Percentiles rank a stretch among this genome's conserved stretches.
Conservation (phyloP, 345 rosid genomes). For the Citrus australasica region DNA sequence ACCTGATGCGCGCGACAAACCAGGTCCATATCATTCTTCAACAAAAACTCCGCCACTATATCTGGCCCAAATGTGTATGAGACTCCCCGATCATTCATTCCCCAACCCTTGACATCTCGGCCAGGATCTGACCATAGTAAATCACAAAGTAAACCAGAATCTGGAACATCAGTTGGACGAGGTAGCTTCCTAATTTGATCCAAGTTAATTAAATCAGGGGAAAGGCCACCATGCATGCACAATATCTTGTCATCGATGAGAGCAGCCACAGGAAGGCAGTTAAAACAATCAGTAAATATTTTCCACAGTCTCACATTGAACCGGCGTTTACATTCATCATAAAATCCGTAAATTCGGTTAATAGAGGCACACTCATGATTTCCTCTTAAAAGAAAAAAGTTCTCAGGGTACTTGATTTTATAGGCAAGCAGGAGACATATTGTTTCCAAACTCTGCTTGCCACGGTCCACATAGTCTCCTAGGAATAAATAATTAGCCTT, state of each 20-base stretch:
- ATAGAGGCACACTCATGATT: constrained; percentile 90
- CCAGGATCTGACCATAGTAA: constrained; percentile 94
- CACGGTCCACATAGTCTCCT: constrained; percentile 96
- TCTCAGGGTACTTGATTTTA: constrained; percentile 86
- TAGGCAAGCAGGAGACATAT: constrained; percentile 90
- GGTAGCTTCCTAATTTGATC: constrained; percentile 68
- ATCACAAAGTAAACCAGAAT: constrained; percentile 87
- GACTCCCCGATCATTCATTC: constrained; percentile 89
- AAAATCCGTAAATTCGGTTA: constrained; percentile 87
- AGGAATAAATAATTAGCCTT: constrained; percentile 77
- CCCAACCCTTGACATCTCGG: constrained; percentile 82
- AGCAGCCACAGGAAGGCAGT: constrained; percentile 92
- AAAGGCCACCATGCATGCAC: constrained; percentile 96
- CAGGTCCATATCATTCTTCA: constrained; percentile 82
- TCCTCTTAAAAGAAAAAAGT: constrained; percentile 80
- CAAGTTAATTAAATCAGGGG: constrained; percentile 70
- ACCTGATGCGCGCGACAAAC: constrained; percentile 97
- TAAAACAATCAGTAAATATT: constrained; percentile 79
- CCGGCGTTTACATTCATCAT: constrained; percentile 90
- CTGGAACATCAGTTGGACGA: constrained; percentile 90
- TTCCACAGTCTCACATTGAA: constrained; percentile 82
- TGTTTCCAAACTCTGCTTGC: constrained; percentile 95
- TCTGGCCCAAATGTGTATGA: constrained; percentile 88
- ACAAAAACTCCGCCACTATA: constrained; percentile 63
- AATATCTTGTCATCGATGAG: constrained; percentile 82